These are phyloP conservation scores for Boechera divaricarpa DNA, from an alignment of 345 rosid genomes.

Conservation along the genomic window DNA sequence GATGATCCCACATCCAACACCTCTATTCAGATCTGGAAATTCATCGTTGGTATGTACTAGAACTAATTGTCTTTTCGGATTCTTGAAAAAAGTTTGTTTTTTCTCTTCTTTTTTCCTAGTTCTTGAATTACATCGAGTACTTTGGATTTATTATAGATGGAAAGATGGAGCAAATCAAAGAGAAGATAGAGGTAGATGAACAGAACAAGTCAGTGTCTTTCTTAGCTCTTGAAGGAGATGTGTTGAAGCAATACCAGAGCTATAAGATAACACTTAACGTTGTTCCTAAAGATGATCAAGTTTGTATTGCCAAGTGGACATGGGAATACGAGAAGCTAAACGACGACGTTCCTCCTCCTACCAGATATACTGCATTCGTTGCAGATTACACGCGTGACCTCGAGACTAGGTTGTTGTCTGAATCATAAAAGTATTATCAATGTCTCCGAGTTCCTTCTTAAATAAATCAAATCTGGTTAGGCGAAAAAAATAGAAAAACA, in stretches of 20 bases:
- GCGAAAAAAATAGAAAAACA: neutral
- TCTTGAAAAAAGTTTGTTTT: neutral
- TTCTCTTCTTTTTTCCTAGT: neutral
- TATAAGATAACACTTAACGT: slow-evolving; percentile 38
- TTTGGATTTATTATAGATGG: slow-evolving; percentile 23
- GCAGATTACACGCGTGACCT: slow-evolving; percentile 38
- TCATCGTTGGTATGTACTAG: slow-evolving; percentile 18
- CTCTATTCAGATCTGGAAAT: slow-evolving; percentile 38
- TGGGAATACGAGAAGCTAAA: slow-evolving; percentile 39
- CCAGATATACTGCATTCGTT: slow-evolving; percentile 31
- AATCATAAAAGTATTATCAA: slow-evolving; percentile 8
- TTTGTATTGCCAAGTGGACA: slow-evolving; percentile 40
- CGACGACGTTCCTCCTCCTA: slow-evolving; percentile 34
- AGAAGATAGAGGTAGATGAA: slow-evolving; percentile 35
- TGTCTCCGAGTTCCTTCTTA: neutral
- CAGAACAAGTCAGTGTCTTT: slow-evolving; percentile 34
- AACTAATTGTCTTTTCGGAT: neutral
- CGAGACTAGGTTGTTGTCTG: slow-evolving; percentile 37
- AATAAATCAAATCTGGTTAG: neutral
- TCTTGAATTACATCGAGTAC: neutral
- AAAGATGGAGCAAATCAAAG: slow-evolving; percentile 38
- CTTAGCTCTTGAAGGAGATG: slow-evolving; percentile 41
- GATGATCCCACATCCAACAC: slow-evolving; percentile 25
- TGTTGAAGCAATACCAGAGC: slow-evolving; percentile 42
- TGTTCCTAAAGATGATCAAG: slow-evolving; percentile 15